These are phyloP conservation scores for Fusarium sterilihyphosum DNA, from an alignment of 2,329 filamentous ascomycete species.

Conservation along the genomic window DNA sequence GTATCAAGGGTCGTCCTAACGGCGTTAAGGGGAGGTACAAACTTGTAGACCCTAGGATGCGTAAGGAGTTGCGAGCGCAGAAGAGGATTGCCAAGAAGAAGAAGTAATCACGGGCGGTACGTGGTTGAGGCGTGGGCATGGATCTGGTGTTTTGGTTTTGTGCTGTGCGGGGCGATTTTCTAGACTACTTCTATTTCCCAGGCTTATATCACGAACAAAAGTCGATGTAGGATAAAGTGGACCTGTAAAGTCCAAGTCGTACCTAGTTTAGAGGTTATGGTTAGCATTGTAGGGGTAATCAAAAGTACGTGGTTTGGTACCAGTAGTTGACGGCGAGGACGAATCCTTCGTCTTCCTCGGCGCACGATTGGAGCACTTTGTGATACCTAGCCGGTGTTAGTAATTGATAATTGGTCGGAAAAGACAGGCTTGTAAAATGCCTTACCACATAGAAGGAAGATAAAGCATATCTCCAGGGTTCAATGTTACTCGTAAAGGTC, in stretches of 20 bases:
- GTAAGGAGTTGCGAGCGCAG: conserved; percentile 87
- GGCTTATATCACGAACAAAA: conserved; percentile 60
- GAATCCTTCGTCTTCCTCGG: conserved; percentile 74
- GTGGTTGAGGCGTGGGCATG: conserved; percentile 8
- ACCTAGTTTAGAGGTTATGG: conserved; percentile 59
- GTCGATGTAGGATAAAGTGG: conserved; percentile 70
- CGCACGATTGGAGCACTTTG: conserved; percentile 78
- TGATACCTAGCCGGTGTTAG: conserved; percentile 68
- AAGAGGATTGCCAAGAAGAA: conserved; percentile 82
- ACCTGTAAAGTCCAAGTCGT: conserved; percentile 81
- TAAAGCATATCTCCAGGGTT: conserved; percentile 83
- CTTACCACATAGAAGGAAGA: conserved; percentile 80
- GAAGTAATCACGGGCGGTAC: conserved; percentile 48
- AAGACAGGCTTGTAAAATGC: neutral
- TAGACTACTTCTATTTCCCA: conserved; percentile 24
- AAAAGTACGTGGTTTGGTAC: conserved; percentile 53
- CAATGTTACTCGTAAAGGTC: conserved; percentile 73
- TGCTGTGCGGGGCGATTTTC: conserved; percentile 13
- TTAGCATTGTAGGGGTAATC: neutral
- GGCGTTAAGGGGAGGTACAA: conserved; percentile 92
- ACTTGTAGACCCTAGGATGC: conserved; percentile 86
- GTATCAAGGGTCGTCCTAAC: conserved; percentile 84
- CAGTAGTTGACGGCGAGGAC: conserved; percentile 87
- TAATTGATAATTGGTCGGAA: neutral
- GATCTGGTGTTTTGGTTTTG: conserved; percentile 21